Base-by-base conservation (phyloP, 805 yeast species). In the Kazachstania kunashirensis region DNA sequence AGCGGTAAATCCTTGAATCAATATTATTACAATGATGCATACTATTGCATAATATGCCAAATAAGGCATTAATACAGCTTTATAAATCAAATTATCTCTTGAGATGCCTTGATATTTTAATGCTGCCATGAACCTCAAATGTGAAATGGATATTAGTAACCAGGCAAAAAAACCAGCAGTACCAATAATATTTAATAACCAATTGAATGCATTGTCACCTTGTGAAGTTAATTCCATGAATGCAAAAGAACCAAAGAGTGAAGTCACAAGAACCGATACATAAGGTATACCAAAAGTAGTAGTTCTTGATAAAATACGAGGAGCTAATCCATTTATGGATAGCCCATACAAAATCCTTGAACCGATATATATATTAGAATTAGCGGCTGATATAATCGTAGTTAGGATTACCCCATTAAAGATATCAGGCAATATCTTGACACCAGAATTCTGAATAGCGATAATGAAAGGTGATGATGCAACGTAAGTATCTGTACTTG, bases 101-200 rank as follows among this genome's bases (percentile, higher is more conserved):
- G 75, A 62, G 39, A 79, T 75, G 31, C 75, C 74, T 57, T 83
- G 71, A 13, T 64, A 55, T 46, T 66, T 71, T 49, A 83, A 61
- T 25, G 77, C 75, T 15, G 62, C 51, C 77, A 78, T 79, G 60
- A 79, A 79, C 53, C 84, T 65, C 36, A 79, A 58, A 57, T 78
- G 84, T 5, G 79, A 62, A 33, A 70, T 57, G 24, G 75, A 65
- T 43, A 78, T 77, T 54, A 74, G 70, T 33, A 74, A 69, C 85
- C 85, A 77, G 15, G 80, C 70, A 46, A 78, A 73, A 45, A 79
- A 65, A 38, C 85, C 85, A 9, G 84, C 75, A 34, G 77, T 77
- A n/a, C 83, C 79, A 11, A 81, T 71, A 47, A 79, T 75, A 57
- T 77, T 77, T 43, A 78, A 61, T 41, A 79, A 65, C 85, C 85